phyloP scores from a whole-genome alignment of 1,284 basidiomycete genomes.

The Cryptococcus maquisensis region DNA sequence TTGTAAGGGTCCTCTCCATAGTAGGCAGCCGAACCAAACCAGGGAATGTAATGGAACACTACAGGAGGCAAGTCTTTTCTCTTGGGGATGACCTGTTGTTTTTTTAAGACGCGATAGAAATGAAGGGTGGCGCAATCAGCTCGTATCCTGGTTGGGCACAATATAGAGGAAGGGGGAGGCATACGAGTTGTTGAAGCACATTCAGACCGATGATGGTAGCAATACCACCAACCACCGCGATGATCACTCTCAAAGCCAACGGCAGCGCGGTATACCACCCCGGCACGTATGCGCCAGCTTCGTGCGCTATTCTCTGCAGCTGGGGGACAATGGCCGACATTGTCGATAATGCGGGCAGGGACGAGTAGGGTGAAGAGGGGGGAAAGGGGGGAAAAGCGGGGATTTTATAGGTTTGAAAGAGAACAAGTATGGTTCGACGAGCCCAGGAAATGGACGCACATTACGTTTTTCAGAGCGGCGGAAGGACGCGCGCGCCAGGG shows the following conservation, averaged over 20 bases:
- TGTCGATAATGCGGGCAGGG: background rate
- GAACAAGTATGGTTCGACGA: slow-evolving; percentile 11
- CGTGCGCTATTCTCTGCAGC: background rate
- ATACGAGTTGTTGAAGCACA: slow-evolving; percentile 59
- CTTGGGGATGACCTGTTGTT: slow-evolving; percentile 47
- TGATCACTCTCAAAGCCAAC: slow-evolving; percentile 11
- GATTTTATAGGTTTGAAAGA: background rate
- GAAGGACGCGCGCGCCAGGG: background rate
- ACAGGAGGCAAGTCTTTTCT: slow-evolving; percentile 63
- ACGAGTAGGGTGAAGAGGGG: background rate
- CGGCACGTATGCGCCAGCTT: background rate
- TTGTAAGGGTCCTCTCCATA: slow-evolving; percentile 77
- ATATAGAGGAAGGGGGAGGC: slow-evolving; percentile 27
- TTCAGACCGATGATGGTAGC: slow-evolving; percentile 55
- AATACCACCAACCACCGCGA: slow-evolving; percentile 32
- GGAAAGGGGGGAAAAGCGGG: background rate
- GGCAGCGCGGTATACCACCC: slow-evolving; percentile 14
- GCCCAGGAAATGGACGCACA: background rate
- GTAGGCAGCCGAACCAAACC: slow-evolving; percentile 67
- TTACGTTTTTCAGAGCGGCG: too few relatives aligned
- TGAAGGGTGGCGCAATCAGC: background rate
- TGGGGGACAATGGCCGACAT: slow-evolving; percentile 3
- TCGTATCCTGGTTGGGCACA: background rate
- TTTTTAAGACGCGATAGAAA: slow-evolving; percentile 24
- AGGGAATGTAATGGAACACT: slow-evolving; percentile 73